Percentiles rank a stretch among this genome's conserved stretches.
phyloP scores from a whole-genome alignment of 83 land plant genomes.

The Diphasiastrum complanatum region DNA sequence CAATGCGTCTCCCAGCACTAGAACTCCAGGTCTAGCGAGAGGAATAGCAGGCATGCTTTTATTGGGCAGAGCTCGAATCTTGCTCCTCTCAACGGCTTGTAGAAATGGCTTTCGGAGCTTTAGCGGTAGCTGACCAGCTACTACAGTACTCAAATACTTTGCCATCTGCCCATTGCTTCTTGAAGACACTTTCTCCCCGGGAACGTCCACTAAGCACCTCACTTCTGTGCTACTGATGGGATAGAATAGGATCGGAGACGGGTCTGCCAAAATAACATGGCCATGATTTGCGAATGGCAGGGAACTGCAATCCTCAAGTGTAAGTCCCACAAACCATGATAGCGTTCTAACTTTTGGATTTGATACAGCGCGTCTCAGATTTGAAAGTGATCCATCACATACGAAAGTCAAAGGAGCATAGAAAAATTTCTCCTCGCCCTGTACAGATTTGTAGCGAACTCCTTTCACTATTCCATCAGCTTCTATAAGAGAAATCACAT shows the following conservation, averaged over 20 bases:
- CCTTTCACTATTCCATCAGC: no score
- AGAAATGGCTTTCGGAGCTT: constrained; percentile 52
- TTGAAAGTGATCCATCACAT: no score
- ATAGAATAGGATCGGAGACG: constrained; percentile 62
- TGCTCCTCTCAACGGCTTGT: constrained; percentile 51
- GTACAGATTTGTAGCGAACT: no score
- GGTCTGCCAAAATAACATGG: constrained; percentile 58
- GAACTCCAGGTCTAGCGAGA: constrained; percentile 79
- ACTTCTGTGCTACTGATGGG: constrained; percentile 65
- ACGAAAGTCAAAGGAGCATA: no score
- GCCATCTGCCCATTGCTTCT: constrained; percentile 65
- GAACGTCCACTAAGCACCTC: constrained; percentile 65
- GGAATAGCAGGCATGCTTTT: constrained; percentile 90
- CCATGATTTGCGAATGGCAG: constrained; percentile 64
- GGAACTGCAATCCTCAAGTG: constrained; percentile 61
- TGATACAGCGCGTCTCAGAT: no score
- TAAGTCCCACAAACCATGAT: constrained; percentile 69
- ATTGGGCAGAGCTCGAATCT: constrained; percentile 71
- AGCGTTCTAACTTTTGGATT: constrained; percentile 66
- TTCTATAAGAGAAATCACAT: no score
- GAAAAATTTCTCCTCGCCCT: no score
- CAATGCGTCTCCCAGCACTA: constrained; percentile 83
- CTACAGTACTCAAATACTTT: constrained; percentile 45
- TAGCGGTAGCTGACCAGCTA: constrained; percentile 63
- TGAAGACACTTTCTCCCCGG: constrained; percentile 55